Base-by-base conservation (phyloP, 805 yeast genomes). In the Clavispora vitiphila region DNA sequence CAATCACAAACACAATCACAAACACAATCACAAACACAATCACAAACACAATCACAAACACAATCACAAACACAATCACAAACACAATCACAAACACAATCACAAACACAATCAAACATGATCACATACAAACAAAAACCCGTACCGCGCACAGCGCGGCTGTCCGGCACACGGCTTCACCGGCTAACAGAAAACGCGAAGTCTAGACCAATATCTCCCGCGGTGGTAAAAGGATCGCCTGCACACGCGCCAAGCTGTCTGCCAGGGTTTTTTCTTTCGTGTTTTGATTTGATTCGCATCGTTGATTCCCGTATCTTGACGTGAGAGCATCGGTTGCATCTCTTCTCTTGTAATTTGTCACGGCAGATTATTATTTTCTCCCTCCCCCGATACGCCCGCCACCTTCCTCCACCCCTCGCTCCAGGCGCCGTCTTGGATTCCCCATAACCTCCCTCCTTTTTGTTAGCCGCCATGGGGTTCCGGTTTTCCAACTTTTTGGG, bases 401-500 rank as follows among this genome's bases (percentile, higher is more conserved):
- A n/a, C n/a, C n/a, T n/a, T n/a, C n/a, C n/a, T n/a, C n/a, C n/a
- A n/a, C n/a, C n/a, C n/a, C n/a, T n/a, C n/a, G n/a, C 5, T 34
- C 37, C 37, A 22, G 9, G 20, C 37, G 27, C n/a, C 16, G 22
- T 20, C 35, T 29, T 29, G 32, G 32, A 6, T 20, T n/a, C 21
- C 38, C 8, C 8, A 15, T 25, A 8, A 15, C 21, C 16, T 14
- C 14, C 9, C 4, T 24, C 20, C 24, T 19, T 25, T 26, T 20
- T 23, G 4, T 19, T 27, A 18, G 16, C 21, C 31, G 22, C 14
- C 34, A 69, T 69, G 75, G 62, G 65, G 16, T 57, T 67, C 44
- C 55, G 53, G 26, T 35, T 69, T 34, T 71, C 78, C 18, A 81
- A 81, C 51, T 67, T 86, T 45, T 59, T 81, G 18, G 80, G 87